Base-by-base conservation (phyloP, 768 basidiomycete genomes). In the Calocera cornea region DNA sequence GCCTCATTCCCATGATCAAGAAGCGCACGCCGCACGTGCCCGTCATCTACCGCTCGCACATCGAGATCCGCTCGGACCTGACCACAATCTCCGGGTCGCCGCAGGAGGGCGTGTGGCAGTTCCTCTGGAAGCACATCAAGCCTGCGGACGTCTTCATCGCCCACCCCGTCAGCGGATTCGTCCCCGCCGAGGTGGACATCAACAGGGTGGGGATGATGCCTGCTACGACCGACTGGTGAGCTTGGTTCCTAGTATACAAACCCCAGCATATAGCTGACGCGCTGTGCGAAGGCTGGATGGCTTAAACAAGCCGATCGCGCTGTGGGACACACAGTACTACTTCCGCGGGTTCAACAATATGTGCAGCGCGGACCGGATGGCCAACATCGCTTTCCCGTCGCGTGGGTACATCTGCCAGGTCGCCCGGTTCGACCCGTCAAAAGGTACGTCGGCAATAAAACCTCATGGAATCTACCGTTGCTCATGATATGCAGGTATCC, bases 161-260 rank as follows among this genome's bases (percentile, higher is more conserved):
- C 75, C 94, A 97, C 75, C 94, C 95, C 19, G 92, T 97, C 72
- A 89, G 83, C 81, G 92, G 90, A 76, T 97, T 97, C 72, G 92
- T 97, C 12, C 95, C 95, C 1, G 85, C 84, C 70, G 87, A 88
- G 72, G 92, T 95, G 2, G 87, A 87, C 14, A 78, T 79, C 12
- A 82, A 86, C 74, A 91, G 85, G 71, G 77, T 92, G 64, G 78
- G 85, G 40, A 82, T 92, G 34, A 80, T 92, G 65, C 89, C 89
- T 73, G 90, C 90, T 72, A 87, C 90, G 29, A 92, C 90, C 50
- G 90, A 92, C 75, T 91, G 88, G 89, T 89, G 69, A 69, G 67
- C 63, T 74, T 24, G 70, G 75, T 11, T 74, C 76, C 1, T 67
- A 76, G 2, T 78, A 76, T 68, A 75, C 75, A n/a, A n/a, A n/a